Evolutionary conservation across 495 filamentous ascomycete species (phyloP), one percentile per base, ranked within the genome.

Genomic region (Talaromyces liani): DNA sequence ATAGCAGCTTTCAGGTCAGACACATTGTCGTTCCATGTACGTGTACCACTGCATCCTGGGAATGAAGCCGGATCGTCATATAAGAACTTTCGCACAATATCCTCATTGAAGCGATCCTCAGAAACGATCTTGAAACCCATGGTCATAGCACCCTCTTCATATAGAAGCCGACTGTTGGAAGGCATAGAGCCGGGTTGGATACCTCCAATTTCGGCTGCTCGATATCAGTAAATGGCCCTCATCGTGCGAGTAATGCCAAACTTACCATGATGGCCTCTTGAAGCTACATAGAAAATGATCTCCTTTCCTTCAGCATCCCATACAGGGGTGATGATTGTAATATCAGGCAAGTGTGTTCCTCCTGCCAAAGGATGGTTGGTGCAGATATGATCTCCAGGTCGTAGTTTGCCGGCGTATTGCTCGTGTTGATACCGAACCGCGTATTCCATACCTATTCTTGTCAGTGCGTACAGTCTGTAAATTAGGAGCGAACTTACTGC

Each of bases 131-230:
- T 97, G 71, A 97, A 95, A 12, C 88, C 88, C 73, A 93, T 92
- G 66, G 97, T 96, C 14, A 92, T 85, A 0, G 95, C 93, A 4
- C 94, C 94, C 75, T 98, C 94, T 73, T 98, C 93, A 77, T 81
- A 97, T 0, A 98, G 84, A 68, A 97, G 93, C 7, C 88, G 85
- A 4, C 92, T 97, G 65, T 96, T 89, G 1, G 94, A 95, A 1
- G 94, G 94, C 94, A 98, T 98, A 45, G 91, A 95, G 7, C 94
- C 94, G 0, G 94, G 94, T 3, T 96, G 84, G 59, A 97, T 97
- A 27, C 94, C 94, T n/a, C 94, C 94, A 67, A 98, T 97, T 71
- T 98, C 94, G 2, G 94, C 94, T 65, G 93, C 90, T 93, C 90
- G 71, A 93, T 90, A 29, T 62, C 16, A 53, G 24, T 39, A 62